Evolutionary conservation across 495 filamentous ascomycete species (phyloP).

Genomic region (Parmelia sp.): DNA sequence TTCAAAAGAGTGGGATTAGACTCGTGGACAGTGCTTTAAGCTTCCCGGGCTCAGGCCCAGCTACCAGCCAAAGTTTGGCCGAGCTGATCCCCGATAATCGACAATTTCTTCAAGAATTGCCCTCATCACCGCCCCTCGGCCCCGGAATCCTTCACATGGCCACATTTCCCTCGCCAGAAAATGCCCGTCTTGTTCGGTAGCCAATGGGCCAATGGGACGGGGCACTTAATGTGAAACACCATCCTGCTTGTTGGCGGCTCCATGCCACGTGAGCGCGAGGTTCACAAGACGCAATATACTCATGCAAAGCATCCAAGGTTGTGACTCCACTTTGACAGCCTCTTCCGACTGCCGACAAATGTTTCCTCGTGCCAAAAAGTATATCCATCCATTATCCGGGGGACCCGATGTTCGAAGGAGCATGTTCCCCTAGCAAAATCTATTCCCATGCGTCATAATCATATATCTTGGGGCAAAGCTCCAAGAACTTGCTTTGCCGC

Average conservation of each 20-base stretch:
- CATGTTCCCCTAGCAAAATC: neutral
- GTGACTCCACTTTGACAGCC: neutral
- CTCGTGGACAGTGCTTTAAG: conserved; percentile 1
- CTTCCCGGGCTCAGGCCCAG: no score
- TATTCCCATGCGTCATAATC: neutral
- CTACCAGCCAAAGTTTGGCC: no score
- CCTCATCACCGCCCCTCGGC: neutral
- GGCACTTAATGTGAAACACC: neutral
- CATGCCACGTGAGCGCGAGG: neutral
- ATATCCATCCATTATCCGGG: no score
- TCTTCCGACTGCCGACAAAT: neutral
- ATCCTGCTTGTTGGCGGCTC: no score
- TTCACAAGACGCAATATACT: neutral
- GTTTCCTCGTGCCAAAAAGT: neutral
- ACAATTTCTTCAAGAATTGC: neutral
- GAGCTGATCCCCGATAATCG: neutral
- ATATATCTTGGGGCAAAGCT: no score
- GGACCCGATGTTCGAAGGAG: neutral
- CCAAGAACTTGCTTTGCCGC: neutral
- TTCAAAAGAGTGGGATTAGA: neutral
- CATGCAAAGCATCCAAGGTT: neutral
- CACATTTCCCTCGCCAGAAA: neutral
- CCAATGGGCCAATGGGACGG: neutral
- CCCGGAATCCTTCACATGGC: no score
- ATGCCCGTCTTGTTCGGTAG: neutral